Evolutionary conservation across 345 rosid genomes (phyloP).

Genomic region (Syzygium aqueum): DNA sequence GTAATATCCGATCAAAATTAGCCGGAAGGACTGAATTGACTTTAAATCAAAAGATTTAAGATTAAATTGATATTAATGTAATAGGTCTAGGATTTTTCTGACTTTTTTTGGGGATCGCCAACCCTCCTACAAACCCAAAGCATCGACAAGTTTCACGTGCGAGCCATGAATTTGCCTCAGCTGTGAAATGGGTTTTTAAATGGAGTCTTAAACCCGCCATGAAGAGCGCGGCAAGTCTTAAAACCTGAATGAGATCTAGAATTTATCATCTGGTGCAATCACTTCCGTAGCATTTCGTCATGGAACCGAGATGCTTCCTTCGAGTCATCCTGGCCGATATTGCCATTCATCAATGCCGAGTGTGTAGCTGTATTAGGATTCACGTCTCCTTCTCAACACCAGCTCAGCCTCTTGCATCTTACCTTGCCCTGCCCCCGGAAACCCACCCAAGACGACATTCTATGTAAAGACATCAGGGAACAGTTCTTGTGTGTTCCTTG

Average conservation of each 20-base stretch:
- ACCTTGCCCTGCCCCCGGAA: conserved; percentile 59
- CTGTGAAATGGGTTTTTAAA: too few species aligned
- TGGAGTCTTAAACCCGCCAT: too few species aligned
- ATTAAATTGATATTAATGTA: too few species aligned
- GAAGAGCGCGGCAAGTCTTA: too few species aligned
- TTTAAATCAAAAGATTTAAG: too few species aligned
- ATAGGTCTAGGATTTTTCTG: too few species aligned
- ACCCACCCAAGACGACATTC: conserved; percentile 50
- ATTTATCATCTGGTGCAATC: conserved; percentile 60
- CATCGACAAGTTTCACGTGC: background rate
- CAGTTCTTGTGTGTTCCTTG: conserved; percentile 50
- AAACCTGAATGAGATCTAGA: conserved; percentile 5
- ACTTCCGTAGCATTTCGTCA: conserved; percentile 70
- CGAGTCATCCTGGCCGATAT: conserved; percentile 55
- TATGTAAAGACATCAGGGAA: conserved; percentile 51
- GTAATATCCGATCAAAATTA: too few species aligned
- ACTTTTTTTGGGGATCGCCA: background rate
- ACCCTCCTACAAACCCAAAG: background rate
- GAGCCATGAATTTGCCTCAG: background rate
- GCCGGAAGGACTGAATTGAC: too few species aligned
- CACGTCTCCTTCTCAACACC: conserved; percentile 42
- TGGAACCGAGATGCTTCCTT: conserved; percentile 73
- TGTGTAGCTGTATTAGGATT: conserved; percentile 57
- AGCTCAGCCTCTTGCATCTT: conserved; percentile 68
- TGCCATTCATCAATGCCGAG: conserved; percentile 61